Conservation (phyloP, 1,284 basidiomycete species). For the Apiotrichum gamsii region DNA sequence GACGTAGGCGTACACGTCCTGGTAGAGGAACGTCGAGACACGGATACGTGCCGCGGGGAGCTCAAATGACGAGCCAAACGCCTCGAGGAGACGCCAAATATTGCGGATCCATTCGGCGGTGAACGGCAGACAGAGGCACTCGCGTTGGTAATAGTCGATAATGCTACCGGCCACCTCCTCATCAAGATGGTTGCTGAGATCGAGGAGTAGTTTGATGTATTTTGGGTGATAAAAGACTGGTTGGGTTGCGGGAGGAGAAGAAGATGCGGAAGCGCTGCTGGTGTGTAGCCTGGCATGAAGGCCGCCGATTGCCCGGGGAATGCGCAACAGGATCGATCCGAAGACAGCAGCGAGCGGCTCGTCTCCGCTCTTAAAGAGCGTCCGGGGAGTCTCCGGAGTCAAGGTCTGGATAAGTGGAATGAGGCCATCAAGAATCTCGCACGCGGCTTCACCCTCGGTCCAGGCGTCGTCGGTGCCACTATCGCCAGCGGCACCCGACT, state of each 20-base stretch:
- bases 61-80: slow-evolving; percentile 40
- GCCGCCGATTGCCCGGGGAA: slow-evolving; percentile 34
- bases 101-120: slow-evolving; percentile 50
- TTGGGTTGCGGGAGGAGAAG: background rate
- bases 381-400: slow-evolving; percentile 1
- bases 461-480: slow-evolving; percentile 27
- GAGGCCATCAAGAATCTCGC: slow-evolving; percentile 32
- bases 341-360: slow-evolving; percentile 22
- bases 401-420: slow-evolving; percentile 22
- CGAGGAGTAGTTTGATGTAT: slow-evolving; percentile 45
- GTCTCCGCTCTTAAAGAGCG: slow-evolving; percentile 4
- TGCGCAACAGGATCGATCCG: slow-evolving; percentile 28
- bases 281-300: slow-evolving; percentile 26
- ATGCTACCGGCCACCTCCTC: slow-evolving; percentile 45
- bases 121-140: slow-evolving; percentile 49
- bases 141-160: slow-evolving; percentile 49
- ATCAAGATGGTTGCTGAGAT: slow-evolving; percentile 43
- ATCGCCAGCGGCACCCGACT: slow-evolving; percentile 14
- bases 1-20: slow-evolving; percentile 46
- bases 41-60: slow-evolving; percentile 32
- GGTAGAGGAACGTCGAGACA: slow-evolving; percentile 43
- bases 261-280: background rate
- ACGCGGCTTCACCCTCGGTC: slow-evolving; percentile 37
- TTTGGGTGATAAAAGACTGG: slow-evolving; percentile 35
- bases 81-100: slow-evolving; percentile 46